Evolutionary conservation across 2,329 filamentous ascomycete species (phyloP).

Genomic region (Lachnellula suecica): DNA sequence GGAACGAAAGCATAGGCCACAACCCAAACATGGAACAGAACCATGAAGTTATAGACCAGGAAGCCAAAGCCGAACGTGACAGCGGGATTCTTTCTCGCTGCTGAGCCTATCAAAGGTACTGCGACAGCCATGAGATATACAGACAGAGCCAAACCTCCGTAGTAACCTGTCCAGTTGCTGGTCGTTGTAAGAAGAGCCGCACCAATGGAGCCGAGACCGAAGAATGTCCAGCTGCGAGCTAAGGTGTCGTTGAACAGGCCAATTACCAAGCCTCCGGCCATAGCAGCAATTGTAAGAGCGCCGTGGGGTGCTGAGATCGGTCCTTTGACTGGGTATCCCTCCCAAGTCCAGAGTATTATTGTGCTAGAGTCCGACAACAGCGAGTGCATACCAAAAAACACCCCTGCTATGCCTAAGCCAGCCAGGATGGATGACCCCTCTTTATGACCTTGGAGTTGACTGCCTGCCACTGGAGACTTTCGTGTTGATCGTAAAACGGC

Average conservation of each 20-base stretch:
- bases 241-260: slow-evolving; percentile 73
- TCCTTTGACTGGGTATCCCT: slow-evolving; percentile 87
- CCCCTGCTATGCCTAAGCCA: slow-evolving; percentile 74
- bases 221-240: slow-evolving; percentile 76
- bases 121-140: slow-evolving; percentile 81
- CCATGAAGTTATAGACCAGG: slow-evolving; percentile 86
- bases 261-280: slow-evolving; percentile 76
- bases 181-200: slow-evolving; percentile 76
- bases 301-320: slow-evolving; percentile 89
- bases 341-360: slow-evolving; percentile 99
- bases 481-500: slow-evolving; percentile 76
- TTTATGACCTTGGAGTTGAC: slow-evolving; percentile 46
- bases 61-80: slow-evolving; percentile 86
- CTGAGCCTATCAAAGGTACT: slow-evolving; percentile 72
- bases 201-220: slow-evolving; percentile 73
- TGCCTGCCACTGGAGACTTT: slow-evolving; percentile 50
- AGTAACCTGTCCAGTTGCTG: slow-evolving; percentile 85
- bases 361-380: slow-evolving; percentile 95
- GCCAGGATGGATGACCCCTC: slow-evolving; percentile 70
- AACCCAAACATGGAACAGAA: slow-evolving; percentile 98
- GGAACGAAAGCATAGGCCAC: slow-evolving; percentile 98
- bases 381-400: slow-evolving; percentile 89
- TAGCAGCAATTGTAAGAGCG: slow-evolving; percentile 79
- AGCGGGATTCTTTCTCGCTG: slow-evolving; percentile 73
- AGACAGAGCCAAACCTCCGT: slow-evolving; percentile 73